phyloP scores from a whole-genome alignment of 768 basidiomycete genomes.

The Mycena floridula region DNA sequence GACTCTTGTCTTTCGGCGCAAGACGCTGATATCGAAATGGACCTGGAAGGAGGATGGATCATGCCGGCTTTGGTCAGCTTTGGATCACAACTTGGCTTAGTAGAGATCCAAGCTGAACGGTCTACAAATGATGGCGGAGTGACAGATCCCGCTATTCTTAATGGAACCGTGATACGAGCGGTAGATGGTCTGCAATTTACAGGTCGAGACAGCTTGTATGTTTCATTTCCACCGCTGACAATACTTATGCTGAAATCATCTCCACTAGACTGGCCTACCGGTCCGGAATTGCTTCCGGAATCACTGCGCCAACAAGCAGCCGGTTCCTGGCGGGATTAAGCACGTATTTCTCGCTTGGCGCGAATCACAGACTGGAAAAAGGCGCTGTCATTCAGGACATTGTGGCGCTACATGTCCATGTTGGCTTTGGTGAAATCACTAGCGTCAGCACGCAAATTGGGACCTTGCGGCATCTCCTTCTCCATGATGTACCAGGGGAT shows the following conservation, averaged over 20 bases:
- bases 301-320: conserved; percentile 49
- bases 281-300: conserved; percentile 63
- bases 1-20: not conserved
- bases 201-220: conserved; percentile 42
- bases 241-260: conserved; percentile 15
- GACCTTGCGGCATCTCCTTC: conserved; percentile 41
- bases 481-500: conserved; percentile 28
- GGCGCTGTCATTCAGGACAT: conserved; percentile 64
- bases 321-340: conserved; percentile 63
- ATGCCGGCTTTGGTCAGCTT: conserved; percentile 20
- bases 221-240: conserved; percentile 22
- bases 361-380: conserved; percentile 47
- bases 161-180: conserved; percentile 45
- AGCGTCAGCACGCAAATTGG: conserved; percentile 65
- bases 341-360: conserved; percentile 53
- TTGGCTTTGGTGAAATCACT: conserved; percentile 27
- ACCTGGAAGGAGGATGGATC: conserved; percentile 62
- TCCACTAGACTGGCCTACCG: conserved; percentile 60
- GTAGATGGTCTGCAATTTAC: conserved; percentile 58
- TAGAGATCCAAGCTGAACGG: conserved; percentile 51
- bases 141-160: conserved; percentile 39
- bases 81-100: conserved; percentile 8
- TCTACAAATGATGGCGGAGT: conserved; percentile 59
- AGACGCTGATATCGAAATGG: conserved; percentile 19
- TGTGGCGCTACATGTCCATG: conserved; percentile 57